These are phyloP conservation scores for Daedalea quercina DNA, from an alignment of 768 basidiomycete genomes.

Conservation along the genomic window DNA sequence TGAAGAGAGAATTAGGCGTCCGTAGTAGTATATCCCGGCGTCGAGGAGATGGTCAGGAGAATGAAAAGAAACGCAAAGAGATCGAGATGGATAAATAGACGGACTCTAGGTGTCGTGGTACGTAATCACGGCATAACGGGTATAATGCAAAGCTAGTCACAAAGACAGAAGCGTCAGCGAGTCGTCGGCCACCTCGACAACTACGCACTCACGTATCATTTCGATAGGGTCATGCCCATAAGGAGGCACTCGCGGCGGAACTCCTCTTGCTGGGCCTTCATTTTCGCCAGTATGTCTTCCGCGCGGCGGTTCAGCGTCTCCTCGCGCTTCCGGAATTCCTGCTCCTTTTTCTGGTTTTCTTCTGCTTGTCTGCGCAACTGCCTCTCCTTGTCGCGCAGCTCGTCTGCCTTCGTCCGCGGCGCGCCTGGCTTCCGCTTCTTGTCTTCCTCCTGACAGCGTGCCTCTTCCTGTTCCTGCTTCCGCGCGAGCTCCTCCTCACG, in stretches of 20 bases:
- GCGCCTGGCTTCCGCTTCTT: slow-evolving; percentile 15
- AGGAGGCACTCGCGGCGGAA: not conserved
- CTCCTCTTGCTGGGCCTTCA: slow-evolving; percentile 1
- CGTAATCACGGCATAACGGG: not conserved
- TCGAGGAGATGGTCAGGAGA: not conserved
- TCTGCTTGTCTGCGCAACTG: slow-evolving; percentile 17
- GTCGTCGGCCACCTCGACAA: too few species aligned
- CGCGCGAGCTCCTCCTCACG: not conserved
- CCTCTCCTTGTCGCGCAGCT: slow-evolving; percentile 15
- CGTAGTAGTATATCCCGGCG: too few species aligned
- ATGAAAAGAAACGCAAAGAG: not conserved
- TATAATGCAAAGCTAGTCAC: not conserved
- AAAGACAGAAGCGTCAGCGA: too few species aligned
- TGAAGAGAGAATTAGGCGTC: too few species aligned
- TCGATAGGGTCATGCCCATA: not conserved
- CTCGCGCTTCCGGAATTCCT: slow-evolving; percentile 10
- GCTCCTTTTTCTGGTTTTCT: slow-evolving; percentile 23
- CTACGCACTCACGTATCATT: not conserved
- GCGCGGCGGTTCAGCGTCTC: slow-evolving; percentile 13
- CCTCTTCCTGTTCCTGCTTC: slow-evolving; percentile 7
- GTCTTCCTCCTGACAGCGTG: slow-evolving; percentile 15
- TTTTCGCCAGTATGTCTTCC: not conserved
- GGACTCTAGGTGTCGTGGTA: not conserved
- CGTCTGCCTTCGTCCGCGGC: slow-evolving; percentile 15
- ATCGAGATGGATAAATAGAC: not conserved